A percentile compares a stretch with the other conserved stretches of the same genome.
phyloP scores from a whole-genome alignment of 495 filamentous ascomycete genomes.

The Tuber calosporum region DNA sequence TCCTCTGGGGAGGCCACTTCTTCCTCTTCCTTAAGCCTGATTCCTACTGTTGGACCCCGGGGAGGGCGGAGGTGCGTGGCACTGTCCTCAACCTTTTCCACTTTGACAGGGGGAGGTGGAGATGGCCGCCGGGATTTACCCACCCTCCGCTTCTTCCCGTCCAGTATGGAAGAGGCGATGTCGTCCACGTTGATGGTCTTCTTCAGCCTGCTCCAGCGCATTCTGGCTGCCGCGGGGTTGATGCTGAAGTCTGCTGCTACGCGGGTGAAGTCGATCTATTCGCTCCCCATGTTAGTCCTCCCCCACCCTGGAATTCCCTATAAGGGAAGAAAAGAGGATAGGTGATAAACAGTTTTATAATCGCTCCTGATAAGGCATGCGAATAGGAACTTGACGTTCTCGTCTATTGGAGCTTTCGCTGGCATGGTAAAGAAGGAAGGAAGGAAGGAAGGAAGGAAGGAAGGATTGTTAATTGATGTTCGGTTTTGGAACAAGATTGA shows the following conservation, averaged over 20 bases:
- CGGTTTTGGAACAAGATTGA: neutral
- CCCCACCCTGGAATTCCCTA: neutral
- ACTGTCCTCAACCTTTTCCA: neutral
- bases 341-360: slow-evolving; percentile 28
- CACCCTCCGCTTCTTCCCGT: neutral
- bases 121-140: neutral
- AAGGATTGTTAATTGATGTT: slow-evolving; percentile 21
- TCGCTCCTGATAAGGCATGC: slow-evolving; percentile 37
- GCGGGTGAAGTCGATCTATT: slow-evolving; percentile 36
- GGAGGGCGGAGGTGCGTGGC: neutral
- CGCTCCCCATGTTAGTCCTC: neutral
- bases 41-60: neutral
- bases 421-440: slow-evolving; percentile 20
- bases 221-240: slow-evolving; percentile 38
- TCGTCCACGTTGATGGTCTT: slow-evolving; percentile 35
- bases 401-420: slow-evolving; percentile 39
- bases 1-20: neutral
- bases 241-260: slow-evolving; percentile 39
- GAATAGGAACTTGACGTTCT: slow-evolving; percentile 40
- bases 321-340: neutral
- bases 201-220: slow-evolving; percentile 39
- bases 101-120: neutral
- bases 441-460: neutral
- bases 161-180: slow-evolving; percentile 8
- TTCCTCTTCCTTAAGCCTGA: neutral